Base-by-base conservation (phyloP, 2,329 filamentous ascomycete species). In the Nannizzia gypsea region DNA sequence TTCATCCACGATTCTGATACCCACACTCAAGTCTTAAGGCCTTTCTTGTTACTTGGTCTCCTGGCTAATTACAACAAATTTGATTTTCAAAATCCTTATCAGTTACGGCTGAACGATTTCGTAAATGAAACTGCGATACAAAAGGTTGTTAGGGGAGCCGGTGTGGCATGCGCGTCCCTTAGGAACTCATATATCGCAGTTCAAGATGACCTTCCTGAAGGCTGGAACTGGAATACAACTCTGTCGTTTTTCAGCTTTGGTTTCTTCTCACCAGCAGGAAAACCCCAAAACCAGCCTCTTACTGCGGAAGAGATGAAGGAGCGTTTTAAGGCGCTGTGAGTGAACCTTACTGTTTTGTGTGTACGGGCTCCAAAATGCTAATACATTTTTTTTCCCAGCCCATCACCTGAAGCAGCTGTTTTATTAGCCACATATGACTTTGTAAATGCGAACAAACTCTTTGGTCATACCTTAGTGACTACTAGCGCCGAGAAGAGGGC, bases 51-150 rank as follows among this genome's bases (percentile, higher is more conserved):
- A 8, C 80, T 96, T 20, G 92, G 92, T 11, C 80, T 97, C 3
- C 78, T 99, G 58, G 88, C 89, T 64, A 99, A 97, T 75, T 97
- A 97, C 80, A 97, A 99, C 81, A 99, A 97, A 73, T 99, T 99
- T 69, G 93, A 99, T 73, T 92, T 95, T 60, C 91, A 96, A 71
- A 99, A 99, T 67, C 92, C 92, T 0, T 99, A 99, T 68, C 87
- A 93, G 67, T 78, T 95, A 63, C 88, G 92, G 28, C 81, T 99
- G 15, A 90, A 92, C 67, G 91, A 97, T 72, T 97, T 97, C 73
- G 90, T 96, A 67, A 96, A 99, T 69, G 91, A 97, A 69, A 78
- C 81, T 0, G 87, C 88, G 1, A 96, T 97, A 67, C 82, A 86
- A 62, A 89, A 89, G 68, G 88, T 96, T 64, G 84, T 95, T 50